Base-by-base conservation (phyloP, 495 filamentous ascomycete species). In the Penicillium soppii region DNA sequence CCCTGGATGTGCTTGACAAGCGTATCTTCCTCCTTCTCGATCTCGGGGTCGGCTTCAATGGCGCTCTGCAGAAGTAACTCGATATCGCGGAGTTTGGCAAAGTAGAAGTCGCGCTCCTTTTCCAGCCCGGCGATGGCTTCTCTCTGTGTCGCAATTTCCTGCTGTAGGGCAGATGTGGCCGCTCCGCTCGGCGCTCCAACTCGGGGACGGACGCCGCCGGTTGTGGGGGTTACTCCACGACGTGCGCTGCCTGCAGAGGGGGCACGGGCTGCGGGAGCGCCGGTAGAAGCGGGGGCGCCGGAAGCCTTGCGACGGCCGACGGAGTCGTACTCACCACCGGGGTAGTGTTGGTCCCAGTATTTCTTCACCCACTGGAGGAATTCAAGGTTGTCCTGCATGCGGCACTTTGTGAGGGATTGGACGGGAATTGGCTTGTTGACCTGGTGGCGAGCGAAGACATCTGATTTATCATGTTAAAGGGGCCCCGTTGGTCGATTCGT, bases 381-480 rank as follows among this genome's bases (percentile, higher is more conserved):
- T 65, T 97, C 95, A 53, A 98, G 90, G 76, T 98, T 98, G 68
- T 98, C 94, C 74, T 98, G 94, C 90, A 98, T 97, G 75, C 95
- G 95, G 80, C 94, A 98, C 72, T 97, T 97, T 56, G 91, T 80
- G 48, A 98, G 85, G 57, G 81, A 75, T 69, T 96, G 85, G 59
- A 97, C 87, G 57, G 91, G 91, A 53, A 97, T 83, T 20, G 85
- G 84, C 58, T 89, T 90, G 47, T 97, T 90, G 68, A 98, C 82
- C 29, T 79, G 68, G 73, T 97, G 92, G 58, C 85, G 84, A 29
- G 87, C 81, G 67, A 97, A 97, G 39, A 83, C 77, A 67, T 87
- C 91, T 96, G 52, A n/a, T 39, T 12, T 40, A 20, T 30, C 26
- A 43, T 25, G 37, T 52, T 48, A 47, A 44, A 42, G 20, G 36